These are phyloP conservation scores for Tulasnella calospora DNA, from an alignment of 768 basidiomycete genomes.

Conservation along the genomic window DNA sequence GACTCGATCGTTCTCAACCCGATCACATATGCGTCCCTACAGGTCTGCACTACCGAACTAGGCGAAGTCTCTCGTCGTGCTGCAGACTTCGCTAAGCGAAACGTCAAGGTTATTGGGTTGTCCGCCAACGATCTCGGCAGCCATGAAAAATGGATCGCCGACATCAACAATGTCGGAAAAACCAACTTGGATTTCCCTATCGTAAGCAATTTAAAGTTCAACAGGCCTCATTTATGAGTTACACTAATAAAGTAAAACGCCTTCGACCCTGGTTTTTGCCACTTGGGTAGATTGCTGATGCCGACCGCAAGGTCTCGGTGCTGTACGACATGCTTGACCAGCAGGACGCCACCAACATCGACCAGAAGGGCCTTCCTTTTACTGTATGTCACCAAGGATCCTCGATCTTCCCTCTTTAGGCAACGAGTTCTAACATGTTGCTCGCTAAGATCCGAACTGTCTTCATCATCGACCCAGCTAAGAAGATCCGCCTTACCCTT, in stretches of 20 bases:
- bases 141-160: constrained; percentile 84
- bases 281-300: constrained; percentile 74
- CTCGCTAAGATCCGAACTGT: constrained; percentile 80
- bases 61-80: constrained; percentile 89
- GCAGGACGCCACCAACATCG: constrained; percentile 87
- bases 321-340: constrained; percentile 96
- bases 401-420: constrained; percentile 2
- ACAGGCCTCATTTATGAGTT: neutral
- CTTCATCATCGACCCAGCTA: constrained; percentile 95
- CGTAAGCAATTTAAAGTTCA: constrained; percentile 44
- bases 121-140: constrained; percentile 84
- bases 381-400: constrained; percentile 50
- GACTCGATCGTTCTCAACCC: neutral
- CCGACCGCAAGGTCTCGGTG: constrained; percentile 70
- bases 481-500: constrained; percentile 83
- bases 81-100: constrained; percentile 76
- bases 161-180: constrained; percentile 77
- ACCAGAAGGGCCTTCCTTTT: constrained; percentile 85
- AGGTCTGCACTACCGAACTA: constrained; percentile 89
- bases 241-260: neutral
- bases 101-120: constrained; percentile 90
- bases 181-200: constrained; percentile 89
- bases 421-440: neutral
- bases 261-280: constrained; percentile 14
- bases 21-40: constrained; percentile 1